Evolutionary conservation across 2,329 filamentous ascomycete species (phyloP).

Genomic region (Colletotrichum cuscutae): DNA sequence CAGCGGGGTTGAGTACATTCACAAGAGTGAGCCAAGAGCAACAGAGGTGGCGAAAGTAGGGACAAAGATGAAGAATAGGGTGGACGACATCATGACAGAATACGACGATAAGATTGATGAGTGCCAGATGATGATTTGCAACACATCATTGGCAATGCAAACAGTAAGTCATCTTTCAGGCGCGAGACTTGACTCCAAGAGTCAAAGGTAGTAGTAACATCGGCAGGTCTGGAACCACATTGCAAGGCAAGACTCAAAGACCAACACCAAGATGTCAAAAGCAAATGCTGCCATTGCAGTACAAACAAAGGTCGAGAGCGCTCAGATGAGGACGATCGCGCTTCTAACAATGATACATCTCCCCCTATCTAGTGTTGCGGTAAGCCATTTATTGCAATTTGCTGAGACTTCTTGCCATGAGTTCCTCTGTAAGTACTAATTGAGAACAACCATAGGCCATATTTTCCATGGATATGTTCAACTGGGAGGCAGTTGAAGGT

Average conservation of each 20-base stretch:
- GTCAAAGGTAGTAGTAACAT: neutral
- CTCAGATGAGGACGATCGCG: conserved; percentile 43
- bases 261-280: conserved; percentile 39
- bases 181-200: neutral
- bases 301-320: conserved; percentile 39
- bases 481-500: conserved; percentile 38
- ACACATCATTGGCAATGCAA: conserved; percentile 41
- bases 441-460: conserved; percentile 33
- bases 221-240: conserved; percentile 42
- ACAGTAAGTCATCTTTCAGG: conserved; percentile 33
- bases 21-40: neutral
- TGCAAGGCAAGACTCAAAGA: conserved; percentile 39
- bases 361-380: conserved; percentile 41
- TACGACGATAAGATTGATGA: conserved; percentile 43
- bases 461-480: conserved; percentile 43
- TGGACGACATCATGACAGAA: conserved; percentile 40
- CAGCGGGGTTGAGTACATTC: too few species aligned
- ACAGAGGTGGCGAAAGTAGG: neutral
- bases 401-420: neutral
- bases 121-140: conserved; percentile 40
- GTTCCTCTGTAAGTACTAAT: neutral
- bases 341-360: conserved; percentile 44
- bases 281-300: conserved; percentile 39
- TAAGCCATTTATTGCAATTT: conserved; percentile 23
- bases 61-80: conserved; percentile 1